These are phyloP conservation scores for Ceratocystis diversiconidia DNA, from an alignment of 2,329 filamentous ascomycete genomes.

Conservation along the genomic window DNA sequence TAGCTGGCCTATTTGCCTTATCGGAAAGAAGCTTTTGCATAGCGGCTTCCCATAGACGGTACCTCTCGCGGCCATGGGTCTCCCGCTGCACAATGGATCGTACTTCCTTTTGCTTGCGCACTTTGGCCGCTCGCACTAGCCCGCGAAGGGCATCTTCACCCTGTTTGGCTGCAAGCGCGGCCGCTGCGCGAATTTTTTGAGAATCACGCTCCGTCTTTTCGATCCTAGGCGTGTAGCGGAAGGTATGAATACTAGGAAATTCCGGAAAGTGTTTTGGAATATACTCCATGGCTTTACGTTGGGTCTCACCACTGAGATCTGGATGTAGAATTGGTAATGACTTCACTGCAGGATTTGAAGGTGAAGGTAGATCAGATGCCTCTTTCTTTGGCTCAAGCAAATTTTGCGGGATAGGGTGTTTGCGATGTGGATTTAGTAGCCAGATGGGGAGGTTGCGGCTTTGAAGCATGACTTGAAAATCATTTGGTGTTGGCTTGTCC, in stretches of 20 bases:
- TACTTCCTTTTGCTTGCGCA: slow-evolving; percentile 50
- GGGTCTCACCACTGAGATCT: slow-evolving; percentile 43
- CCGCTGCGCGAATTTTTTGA: slow-evolving; percentile 45
- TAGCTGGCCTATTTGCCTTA: slow-evolving; percentile 14
- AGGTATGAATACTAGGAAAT: slow-evolving; percentile 52
- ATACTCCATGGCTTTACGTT: slow-evolving; percentile 41
- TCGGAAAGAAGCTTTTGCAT: slow-evolving; percentile 42
- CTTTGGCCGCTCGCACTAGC: slow-evolving; percentile 47
- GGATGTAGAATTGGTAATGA: slow-evolving; percentile 34
- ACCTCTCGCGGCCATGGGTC: slow-evolving; percentile 38
- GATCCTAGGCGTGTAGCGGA: slow-evolving; percentile 42
- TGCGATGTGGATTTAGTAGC: slow-evolving; percentile 42
- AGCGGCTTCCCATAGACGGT: slow-evolving; percentile 45
- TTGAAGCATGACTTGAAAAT: slow-evolving; percentile 41
- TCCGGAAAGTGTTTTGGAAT: slow-evolving; percentile 46
- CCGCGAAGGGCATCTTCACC: slow-evolving; percentile 47
- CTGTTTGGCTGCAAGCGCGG: slow-evolving; percentile 44
- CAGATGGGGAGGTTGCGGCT: slow-evolving; percentile 38
- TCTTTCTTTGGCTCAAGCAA: slow-evolving; percentile 28
- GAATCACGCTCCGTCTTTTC: slow-evolving; percentile 32
- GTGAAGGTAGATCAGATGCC: not conserved
- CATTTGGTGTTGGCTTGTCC: slow-evolving; percentile 38
- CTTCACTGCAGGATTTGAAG: slow-evolving; percentile 25
- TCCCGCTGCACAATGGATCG: slow-evolving; percentile 41
- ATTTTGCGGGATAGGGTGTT: slow-evolving; percentile 34